Percentiles rank a stretch among this genome's conserved stretches.
Conservation (phyloP, 805 yeast species). For the Candida ovalis region DNA sequence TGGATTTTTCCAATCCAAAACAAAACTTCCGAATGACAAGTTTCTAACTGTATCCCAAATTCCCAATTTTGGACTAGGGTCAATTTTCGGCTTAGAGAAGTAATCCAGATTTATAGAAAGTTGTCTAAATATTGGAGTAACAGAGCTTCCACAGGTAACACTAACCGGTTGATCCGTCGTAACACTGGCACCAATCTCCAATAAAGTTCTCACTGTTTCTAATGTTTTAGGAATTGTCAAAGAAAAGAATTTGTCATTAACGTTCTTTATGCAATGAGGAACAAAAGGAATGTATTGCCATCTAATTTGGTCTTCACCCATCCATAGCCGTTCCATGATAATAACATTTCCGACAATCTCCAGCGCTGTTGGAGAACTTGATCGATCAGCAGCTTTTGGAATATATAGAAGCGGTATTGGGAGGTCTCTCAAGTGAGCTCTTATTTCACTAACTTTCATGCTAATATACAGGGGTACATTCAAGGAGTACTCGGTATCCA, state of each 20-base stretch:
- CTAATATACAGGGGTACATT: slow-evolving; percentile 62
- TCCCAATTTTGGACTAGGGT: slow-evolving; percentile 80
- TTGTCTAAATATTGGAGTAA: slow-evolving; percentile 81
- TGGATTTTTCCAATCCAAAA: slow-evolving; percentile 46
- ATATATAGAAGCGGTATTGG: slow-evolving; percentile 79
- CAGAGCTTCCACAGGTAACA: slow-evolving; percentile 73
- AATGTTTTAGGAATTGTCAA: slow-evolving; percentile 71
- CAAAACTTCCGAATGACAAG: slow-evolving; percentile 64
- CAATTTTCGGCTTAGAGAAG: slow-evolving; percentile 86
- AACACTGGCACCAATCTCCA: slow-evolving; percentile 54
- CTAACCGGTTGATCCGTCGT: slow-evolving; percentile 56
- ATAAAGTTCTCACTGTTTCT: slow-evolving; percentile 67
- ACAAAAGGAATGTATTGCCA: slow-evolving; percentile 60
- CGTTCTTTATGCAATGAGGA: slow-evolving; percentile 36
- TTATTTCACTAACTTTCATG: slow-evolving; percentile 53
- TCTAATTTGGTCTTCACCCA: slow-evolving; percentile 50
- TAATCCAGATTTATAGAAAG: slow-evolving; percentile 73
- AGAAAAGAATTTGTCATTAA: slow-evolving; percentile 43
- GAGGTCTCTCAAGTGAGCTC: slow-evolving; percentile 77
- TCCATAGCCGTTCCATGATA: slow-evolving; percentile 60
- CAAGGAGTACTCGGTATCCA: slow-evolving; percentile 62
- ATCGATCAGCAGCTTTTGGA: slow-evolving; percentile 37
- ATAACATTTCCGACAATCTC: slow-evolving; percentile 59
- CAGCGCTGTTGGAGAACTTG: slow-evolving; percentile 13
- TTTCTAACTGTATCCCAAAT: slow-evolving; percentile 89